phyloP scores from a whole-genome alignment of 495 filamentous ascomycete genomes.

The Podospora appendiculata region DNA sequence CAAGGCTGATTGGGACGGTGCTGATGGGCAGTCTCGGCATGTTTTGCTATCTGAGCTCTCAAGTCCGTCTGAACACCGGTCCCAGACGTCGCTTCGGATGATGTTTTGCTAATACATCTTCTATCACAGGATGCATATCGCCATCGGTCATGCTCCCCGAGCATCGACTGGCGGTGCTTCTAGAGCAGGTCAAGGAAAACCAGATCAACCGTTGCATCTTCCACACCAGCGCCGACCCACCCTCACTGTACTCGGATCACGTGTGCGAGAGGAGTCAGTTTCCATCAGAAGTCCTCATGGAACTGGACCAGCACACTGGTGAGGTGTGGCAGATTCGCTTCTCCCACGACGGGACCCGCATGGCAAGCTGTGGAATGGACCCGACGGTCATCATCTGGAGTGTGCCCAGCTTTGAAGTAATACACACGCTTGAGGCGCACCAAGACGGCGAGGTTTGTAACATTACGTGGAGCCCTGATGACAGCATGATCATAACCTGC shows the following conservation, averaged over 20 bases:
- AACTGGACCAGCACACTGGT: constrained; percentile 67
- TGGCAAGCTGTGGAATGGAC: constrained; percentile 78
- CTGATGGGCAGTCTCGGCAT: constrained; percentile 67
- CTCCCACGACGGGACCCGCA: constrained; percentile 76
- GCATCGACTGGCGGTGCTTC: constrained; percentile 77
- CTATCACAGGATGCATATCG: constrained; percentile 68
- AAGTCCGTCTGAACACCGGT: constrained; percentile 44
- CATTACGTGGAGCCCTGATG: constrained; percentile 87
- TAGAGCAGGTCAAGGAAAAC: constrained; percentile 71
- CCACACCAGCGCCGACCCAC: constrained; percentile 72
- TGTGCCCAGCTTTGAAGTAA: constrained; percentile 55
- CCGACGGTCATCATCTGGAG: constrained; percentile 75
- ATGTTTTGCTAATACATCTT: not conserved
- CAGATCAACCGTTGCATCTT: constrained; percentile 82
- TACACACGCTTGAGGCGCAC: constrained; percentile 59
- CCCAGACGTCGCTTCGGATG: not conserved
- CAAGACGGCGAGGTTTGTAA: constrained; percentile 57
- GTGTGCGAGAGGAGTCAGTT: constrained; percentile 73
- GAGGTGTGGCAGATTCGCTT: constrained; percentile 91
- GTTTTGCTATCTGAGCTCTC: constrained; percentile 74
- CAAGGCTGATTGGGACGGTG: constrained; percentile 86
- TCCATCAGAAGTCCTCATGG: constrained; percentile 55
- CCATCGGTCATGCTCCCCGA: constrained; percentile 98
- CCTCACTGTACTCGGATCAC: constrained; percentile 86
- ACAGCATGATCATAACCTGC: constrained; percentile 75